These are phyloP conservation scores for Steccherinum ochraceum DNA, from an alignment of 768 basidiomycete genomes.

Conservation along the genomic window DNA sequence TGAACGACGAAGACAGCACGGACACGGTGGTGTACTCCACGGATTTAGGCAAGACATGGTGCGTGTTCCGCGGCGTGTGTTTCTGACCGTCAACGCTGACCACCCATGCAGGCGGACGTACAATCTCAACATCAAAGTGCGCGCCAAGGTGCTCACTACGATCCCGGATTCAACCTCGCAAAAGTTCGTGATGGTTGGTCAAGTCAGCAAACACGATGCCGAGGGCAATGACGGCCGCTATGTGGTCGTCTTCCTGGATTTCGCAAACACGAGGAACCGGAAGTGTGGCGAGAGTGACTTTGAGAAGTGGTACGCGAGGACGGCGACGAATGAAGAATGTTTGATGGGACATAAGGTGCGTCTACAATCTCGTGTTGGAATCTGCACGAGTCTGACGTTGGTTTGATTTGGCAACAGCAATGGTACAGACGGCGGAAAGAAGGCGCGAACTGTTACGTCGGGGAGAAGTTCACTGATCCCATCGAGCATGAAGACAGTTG, in stretches of 20 bases:
- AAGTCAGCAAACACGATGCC: constrained; percentile 57
- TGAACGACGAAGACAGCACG: constrained; percentile 79
- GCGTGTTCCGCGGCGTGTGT: constrained; percentile 20
- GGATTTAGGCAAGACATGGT: constrained; percentile 84
- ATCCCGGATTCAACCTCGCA: constrained; percentile 95
- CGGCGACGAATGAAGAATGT: constrained; percentile 63
- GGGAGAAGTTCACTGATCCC: constrained; percentile 84
- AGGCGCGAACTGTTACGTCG: constrained; percentile 83
- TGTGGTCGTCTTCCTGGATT: constrained; percentile 79
- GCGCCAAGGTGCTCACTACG: constrained; percentile 75
- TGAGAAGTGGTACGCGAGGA: constrained; percentile 84
- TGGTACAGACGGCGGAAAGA: constrained; percentile 86
- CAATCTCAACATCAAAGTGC: constrained; percentile 61
- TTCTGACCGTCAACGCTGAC: too few relatives aligned
- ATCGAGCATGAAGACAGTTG: constrained; percentile 80
- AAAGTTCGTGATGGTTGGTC: constrained; percentile 87
- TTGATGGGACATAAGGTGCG: constrained; percentile 91
- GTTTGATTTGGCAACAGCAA: constrained; percentile 49
- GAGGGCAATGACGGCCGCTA: constrained; percentile 48
- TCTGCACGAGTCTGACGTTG: not conserved
- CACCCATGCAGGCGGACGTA: constrained; percentile 58
- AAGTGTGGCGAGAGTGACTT: constrained; percentile 72
- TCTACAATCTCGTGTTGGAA: too few relatives aligned
- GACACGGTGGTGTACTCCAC: constrained; percentile 70
- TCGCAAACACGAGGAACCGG: constrained; percentile 56